Conservation (phyloP, 2,329 filamentous ascomycete species). For the Verticillium albo-atrum region DNA sequence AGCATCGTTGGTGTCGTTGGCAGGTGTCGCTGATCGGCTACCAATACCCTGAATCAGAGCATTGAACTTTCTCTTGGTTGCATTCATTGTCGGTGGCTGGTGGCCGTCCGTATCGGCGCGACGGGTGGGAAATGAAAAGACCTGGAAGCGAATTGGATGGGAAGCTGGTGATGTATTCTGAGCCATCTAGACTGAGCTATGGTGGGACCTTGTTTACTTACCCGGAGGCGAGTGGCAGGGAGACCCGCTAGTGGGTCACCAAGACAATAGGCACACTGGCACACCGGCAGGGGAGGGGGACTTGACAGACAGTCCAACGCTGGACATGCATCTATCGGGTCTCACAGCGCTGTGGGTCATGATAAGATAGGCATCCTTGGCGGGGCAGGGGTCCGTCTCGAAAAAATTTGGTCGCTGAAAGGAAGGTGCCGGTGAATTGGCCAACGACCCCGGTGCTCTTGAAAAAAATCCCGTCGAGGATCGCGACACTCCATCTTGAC, state of each 20-base stretch:
- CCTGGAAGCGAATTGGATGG: background rate
- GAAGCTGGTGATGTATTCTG: background rate
- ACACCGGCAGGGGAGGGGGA: too few species aligned
- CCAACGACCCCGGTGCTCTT: background rate
- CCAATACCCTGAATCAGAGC: constrained; percentile 65
- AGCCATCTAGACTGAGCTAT: background rate
- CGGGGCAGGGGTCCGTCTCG: constrained; percentile 8
- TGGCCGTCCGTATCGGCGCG: constrained; percentile 2
- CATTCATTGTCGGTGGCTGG: constrained; percentile 50
- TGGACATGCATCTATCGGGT: too few species aligned
- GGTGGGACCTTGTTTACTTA: background rate
- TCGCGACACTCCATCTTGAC: background rate
- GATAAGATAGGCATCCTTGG: background rate
- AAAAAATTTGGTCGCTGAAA: constrained; percentile 8
- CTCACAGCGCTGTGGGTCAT: background rate
- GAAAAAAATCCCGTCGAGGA: constrained; percentile 12
- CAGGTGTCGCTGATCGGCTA: constrained; percentile 22
- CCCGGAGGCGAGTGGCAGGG: background rate
- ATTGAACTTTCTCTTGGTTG: constrained; percentile 82
- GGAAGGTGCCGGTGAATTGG: constrained; percentile 1
- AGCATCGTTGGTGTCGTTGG: constrained; percentile 14
- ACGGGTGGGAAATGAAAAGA: background rate
- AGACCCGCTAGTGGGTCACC: too few species aligned
- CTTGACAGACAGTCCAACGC: too few species aligned
- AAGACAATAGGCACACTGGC: too few species aligned